Conservation (phyloP, 2,329 filamentous ascomycete species). For the Apiospora aurea region DNA sequence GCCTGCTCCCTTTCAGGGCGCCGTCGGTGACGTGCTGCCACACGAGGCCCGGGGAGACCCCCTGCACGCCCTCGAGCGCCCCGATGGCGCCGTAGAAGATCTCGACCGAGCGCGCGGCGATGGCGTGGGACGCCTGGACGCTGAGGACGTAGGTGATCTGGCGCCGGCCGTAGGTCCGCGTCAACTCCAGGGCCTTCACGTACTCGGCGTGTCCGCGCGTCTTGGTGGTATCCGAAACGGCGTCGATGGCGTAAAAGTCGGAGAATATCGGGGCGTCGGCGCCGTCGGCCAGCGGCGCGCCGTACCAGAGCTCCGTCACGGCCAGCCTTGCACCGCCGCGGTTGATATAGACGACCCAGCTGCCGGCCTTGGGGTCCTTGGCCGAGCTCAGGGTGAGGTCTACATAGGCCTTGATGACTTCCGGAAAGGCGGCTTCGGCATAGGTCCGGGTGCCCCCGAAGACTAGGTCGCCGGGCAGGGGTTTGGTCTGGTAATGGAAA, state of each 20-base stretch:
- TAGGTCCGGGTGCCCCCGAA: slow-evolving; percentile 12
- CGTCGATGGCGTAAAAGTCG: background rate
- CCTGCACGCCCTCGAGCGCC: background rate
- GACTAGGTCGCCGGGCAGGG: background rate
- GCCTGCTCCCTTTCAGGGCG: background rate
- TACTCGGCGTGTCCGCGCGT: background rate
- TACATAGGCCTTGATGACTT: background rate
- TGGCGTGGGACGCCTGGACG: background rate
- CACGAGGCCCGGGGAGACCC: background rate
- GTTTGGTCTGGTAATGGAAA: background rate
- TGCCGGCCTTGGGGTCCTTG: background rate
- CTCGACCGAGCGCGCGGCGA: slow-evolving; percentile 46
- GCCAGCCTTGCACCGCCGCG: background rate
- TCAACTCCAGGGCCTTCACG: slow-evolving; percentile 46
- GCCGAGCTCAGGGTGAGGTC: background rate
- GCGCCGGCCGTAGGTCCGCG: slow-evolving; percentile 44
- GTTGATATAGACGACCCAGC: background rate
- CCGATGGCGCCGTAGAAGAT: background rate
- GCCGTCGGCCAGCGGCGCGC: background rate
- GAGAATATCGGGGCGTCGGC: background rate
- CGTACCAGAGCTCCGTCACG: background rate
- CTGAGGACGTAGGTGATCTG: background rate
- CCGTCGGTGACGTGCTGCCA: background rate
- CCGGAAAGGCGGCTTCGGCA: background rate
- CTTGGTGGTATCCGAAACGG: background rate